Percentiles rank a stretch among this genome's conserved stretches.
Conservation (phyloP, 305 asterid genomes). For the Solanum chacoense region DNA sequence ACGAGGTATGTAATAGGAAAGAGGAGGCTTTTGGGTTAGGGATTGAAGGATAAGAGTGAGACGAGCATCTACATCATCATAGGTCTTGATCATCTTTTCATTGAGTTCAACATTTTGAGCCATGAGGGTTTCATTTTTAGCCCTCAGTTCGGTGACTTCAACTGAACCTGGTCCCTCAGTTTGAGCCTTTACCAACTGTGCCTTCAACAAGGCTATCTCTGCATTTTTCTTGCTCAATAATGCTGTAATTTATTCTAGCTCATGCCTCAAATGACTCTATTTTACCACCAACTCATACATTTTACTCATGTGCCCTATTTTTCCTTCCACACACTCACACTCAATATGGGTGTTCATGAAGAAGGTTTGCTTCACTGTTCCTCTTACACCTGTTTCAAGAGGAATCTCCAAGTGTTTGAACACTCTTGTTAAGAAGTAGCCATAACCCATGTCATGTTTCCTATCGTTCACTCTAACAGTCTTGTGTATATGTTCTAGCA, state of each 20-base stretch:
- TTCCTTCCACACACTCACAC: background rate
- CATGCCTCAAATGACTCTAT: background rate
- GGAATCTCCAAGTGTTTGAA: background rate
- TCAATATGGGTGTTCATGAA: background rate
- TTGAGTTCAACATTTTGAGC: background rate
- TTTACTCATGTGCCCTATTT: background rate
- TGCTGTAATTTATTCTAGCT: background rate
- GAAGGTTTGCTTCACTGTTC: background rate
- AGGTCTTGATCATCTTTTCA: background rate
- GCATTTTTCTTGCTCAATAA: background rate
- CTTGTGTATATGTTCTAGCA: background rate
- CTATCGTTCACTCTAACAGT: background rate
- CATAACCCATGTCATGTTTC: background rate
- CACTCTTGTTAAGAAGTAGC: background rate
- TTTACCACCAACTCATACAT: background rate
- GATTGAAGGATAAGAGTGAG: background rate
- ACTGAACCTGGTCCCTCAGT: background rate
- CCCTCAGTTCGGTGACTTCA: background rate
- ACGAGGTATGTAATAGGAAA: background rate
- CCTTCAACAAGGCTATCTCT: background rate
- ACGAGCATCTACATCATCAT: background rate
- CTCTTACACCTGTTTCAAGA: background rate
- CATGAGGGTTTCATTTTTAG: background rate
- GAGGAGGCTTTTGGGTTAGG: background rate
- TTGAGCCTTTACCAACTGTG: background rate